Evolutionary conservation across 2,329 filamentous ascomycete species (phyloP), one percentile per base, ranked within the genome.

Genomic region (Curvularia sp.): DNA sequence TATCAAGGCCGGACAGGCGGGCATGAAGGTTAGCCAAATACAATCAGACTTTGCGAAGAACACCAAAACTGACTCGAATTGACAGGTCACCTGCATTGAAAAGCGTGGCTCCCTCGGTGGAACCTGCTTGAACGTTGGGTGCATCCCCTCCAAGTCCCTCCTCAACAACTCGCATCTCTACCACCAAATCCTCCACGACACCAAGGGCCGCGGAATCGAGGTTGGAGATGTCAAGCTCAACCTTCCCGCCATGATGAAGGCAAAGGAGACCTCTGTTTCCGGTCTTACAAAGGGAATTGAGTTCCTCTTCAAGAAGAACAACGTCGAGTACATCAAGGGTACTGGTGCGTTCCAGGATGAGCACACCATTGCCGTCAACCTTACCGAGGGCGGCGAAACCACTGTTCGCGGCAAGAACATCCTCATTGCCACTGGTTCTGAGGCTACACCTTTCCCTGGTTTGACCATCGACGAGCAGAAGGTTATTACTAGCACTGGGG

Each of bases 101-200:
- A 99, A 99, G 87, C 92, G 95, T 77, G 95, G 95, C 70, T 85
- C 88, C 61, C 89, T 99, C 72, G 95, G 95, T 75, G 95, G 95
- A 78, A 99, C 95, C 75, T 99, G 95, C 85, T 84, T 99, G 75
- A 99, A 99, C 80, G 95, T 99, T 76, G 95, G 95, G 82, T 99
- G 95, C 83, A 99, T 99, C 78, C 95, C 95, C 68, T 99, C 95
- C 67, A 99, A 99, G 83, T 97, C 95, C 64, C 92, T 99, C 70
- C 91, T 99, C 80, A 99, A 98, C 89, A 98, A 98, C 86, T 97
- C 95, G 72, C 93, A 97, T 80, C 87, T 98, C 61, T 98, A 98
- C 85, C 94, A 98, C 84, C 90, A 93, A 82, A 90, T 97, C 76
- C 87, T 96, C 62, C 94, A 99, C 84, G 95, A 99, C 84, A 94